These are phyloP conservation scores for Kappamyces sp. DNA, from an alignment of 192 early-diverging fungal species.

Conservation along the genomic window DNA sequence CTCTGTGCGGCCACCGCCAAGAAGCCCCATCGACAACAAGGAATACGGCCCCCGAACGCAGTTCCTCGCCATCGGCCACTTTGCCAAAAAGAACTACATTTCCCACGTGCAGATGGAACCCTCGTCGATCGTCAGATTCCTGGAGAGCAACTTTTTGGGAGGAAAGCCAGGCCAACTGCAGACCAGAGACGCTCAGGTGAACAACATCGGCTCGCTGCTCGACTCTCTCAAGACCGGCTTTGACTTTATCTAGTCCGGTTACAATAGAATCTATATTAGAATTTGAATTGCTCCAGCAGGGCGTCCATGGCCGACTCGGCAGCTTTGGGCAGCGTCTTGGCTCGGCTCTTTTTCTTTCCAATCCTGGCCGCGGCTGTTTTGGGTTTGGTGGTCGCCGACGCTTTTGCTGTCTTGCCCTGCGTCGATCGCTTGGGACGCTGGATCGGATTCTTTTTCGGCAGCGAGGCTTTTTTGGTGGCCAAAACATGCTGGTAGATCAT, in stretches of 20 bases:
- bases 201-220: slow-evolving; percentile 19
- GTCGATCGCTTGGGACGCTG: too few species aligned
- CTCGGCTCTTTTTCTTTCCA: too few species aligned
- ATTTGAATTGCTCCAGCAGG: not conserved
- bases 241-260: not conserved
- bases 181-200: slow-evolving; percentile 18
- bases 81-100: slow-evolving; percentile 22
- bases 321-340: too few species aligned
- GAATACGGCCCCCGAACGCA: slow-evolving; percentile 11
- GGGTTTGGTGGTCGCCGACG: too few species aligned
- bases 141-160: slow-evolving; percentile 23
- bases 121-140: slow-evolving; percentile 13
- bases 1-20: slow-evolving; percentile 8
- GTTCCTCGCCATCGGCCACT: slow-evolving; percentile 13
- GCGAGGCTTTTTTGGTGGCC: too few species aligned
- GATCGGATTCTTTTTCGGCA: too few species aligned
- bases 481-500: too few species aligned
- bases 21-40: slow-evolving; percentile 2
- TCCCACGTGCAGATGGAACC: slow-evolving; percentile 24
- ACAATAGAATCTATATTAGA: not conserved
- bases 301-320: too few species aligned
- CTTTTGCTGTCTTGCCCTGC: too few species aligned
- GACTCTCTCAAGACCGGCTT: slow-evolving; percentile 7
- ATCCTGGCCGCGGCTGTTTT: too few species aligned
- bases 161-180: slow-evolving; percentile 17